Evolutionary conservation across 2,329 filamentous ascomycete species (phyloP), one percentile per base, ranked within the genome.

Genomic region (Sporothrix protearum): DNA sequence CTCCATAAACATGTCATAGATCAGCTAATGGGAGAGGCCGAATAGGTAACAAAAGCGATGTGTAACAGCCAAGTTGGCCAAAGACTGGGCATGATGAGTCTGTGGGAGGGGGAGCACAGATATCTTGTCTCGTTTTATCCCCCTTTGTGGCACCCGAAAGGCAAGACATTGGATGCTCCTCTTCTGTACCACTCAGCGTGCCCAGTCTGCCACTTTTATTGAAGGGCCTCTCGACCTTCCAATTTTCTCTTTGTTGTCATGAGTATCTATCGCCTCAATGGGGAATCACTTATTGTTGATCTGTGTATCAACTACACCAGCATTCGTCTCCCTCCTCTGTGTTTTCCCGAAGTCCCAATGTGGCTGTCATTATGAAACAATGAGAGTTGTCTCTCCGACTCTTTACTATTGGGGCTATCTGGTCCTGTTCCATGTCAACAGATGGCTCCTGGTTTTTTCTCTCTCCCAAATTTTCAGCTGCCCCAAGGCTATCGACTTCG

Each of bases 91-190:
- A 12, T 36, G 30, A 9, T 61, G 30, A 22, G 30, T 33, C 9
- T 36, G 8, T 3, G 12, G 39, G 19, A 39, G 55, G 16, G 33
- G 39, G 16, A 33, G 42, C 25, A 67, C 25, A 61, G 28, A 36
- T 36, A 36, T 2, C 30, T 45, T 68, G 8, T 39, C n/a, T 42
- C 51, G n/a, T 14, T 49, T 6, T 12, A 39, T 19, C 14, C 3
- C 36, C 68, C 51, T 55, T 70, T 28, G 69, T 55, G 22, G 19
- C 10, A 57, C 69, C 22, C 47, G 47, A 66, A 30, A 64, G 30
- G 69, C 69, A 70, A 70, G 59, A 70, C 69, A 71, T 57, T 36
- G 57, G 59, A 71, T 71, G 61, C 59, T 30, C 61, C 61, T 66
- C 39, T 49, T 28, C 39, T 66, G 61, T 42, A 66, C 39, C 12